Evolutionary conservation across 2,329 filamentous ascomycete species (phyloP).

Genomic region (Venturia nashicola): DNA sequence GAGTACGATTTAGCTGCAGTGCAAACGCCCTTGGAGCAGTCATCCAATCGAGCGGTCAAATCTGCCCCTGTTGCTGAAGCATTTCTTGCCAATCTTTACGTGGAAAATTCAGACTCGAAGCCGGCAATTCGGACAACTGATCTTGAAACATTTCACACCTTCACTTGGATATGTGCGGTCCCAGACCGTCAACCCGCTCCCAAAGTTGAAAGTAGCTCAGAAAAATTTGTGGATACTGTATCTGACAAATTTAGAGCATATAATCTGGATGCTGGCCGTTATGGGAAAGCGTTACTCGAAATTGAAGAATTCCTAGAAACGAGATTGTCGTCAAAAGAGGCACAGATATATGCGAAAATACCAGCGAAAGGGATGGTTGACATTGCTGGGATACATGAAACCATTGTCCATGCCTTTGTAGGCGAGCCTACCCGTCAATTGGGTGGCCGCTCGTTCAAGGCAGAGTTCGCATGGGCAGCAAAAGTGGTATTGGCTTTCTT

Average conservation of each 20-base stretch:
- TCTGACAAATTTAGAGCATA: neutral
- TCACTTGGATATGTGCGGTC: slow-evolving; percentile 2
- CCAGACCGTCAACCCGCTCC: neutral
- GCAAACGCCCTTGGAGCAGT: neutral
- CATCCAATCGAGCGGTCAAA: neutral
- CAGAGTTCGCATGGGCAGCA: slow-evolving; percentile 1
- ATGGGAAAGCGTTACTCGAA: neutral
- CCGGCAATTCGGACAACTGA: neutral
- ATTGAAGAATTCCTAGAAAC: neutral
- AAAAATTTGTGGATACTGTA: neutral
- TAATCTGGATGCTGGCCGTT: neutral
- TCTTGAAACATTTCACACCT: neutral
- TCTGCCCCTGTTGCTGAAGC: neutral
- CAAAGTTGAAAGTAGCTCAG: neutral
- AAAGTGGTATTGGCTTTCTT: slow-evolving; percentile 10
- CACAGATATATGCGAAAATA: neutral
- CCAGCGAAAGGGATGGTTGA: neutral
- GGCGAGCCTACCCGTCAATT: neutral
- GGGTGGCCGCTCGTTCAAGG: neutral
- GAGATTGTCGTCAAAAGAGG: neutral
- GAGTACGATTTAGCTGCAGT: neutral
- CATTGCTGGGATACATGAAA: neutral
- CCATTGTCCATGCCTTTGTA: too few species aligned
- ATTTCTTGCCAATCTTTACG: neutral
- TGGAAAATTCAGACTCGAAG: neutral